These are phyloP conservation scores for Mesembryanthemum crystallinum DNA, from an alignment of 148 eudicot species.

Conservation along the genomic window DNA sequence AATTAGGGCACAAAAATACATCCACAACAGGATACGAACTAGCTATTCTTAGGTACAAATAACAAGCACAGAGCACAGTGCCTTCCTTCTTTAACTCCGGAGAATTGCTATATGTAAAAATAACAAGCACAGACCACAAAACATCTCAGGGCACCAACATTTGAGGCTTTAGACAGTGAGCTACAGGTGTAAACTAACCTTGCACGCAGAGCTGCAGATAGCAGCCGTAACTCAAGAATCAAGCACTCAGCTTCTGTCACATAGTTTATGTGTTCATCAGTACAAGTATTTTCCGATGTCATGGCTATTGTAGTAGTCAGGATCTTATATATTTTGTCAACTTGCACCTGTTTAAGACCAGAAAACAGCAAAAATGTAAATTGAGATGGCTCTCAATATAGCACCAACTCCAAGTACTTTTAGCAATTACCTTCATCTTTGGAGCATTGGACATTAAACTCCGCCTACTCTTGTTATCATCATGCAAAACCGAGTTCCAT, in stretches of 20 bases:
- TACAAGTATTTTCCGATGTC: not conserved
- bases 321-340: conserved; percentile 15
- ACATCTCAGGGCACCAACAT: not conserved
- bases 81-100: too few species aligned
- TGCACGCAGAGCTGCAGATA: conserved; percentile 28
- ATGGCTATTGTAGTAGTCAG: conserved; percentile 6
- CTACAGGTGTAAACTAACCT: conserved; percentile 25
- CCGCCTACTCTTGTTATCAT: conserved; percentile 16
- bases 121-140: too few species aligned
- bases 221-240: conserved; percentile 29
- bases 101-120: not conserved
- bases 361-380: not conserved
- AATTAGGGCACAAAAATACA: not conserved
- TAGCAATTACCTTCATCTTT: conserved; percentile 27
- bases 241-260: conserved; percentile 23
- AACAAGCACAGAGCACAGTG: not conserved
- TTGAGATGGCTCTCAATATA: not conserved
- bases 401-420: not conserved
- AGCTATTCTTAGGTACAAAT: not conserved
- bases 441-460: conserved; percentile 24
- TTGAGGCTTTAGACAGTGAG: not conserved
- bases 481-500: conserved; percentile 15
- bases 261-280: conserved; percentile 12
- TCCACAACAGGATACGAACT: not conserved
- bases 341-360: conserved; percentile 22